Evolutionary conservation across 257 asterid genomes (phyloP), one percentile per base, ranked within the genome.

Genomic region (Euphrasia confusa): DNA sequence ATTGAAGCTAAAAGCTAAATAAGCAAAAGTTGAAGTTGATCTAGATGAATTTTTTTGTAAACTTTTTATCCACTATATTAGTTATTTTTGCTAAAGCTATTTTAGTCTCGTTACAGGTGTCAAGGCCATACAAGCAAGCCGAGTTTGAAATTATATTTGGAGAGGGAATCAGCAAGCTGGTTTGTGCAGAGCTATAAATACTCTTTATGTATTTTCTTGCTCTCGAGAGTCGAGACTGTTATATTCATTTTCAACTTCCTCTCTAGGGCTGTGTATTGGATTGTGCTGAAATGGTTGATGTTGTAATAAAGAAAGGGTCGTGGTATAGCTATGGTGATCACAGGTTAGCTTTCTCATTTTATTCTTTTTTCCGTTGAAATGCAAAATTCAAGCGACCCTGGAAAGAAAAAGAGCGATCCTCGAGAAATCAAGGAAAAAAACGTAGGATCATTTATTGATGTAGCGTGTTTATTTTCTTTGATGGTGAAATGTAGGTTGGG

Each of bases 91-190:
- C 21, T 70, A 26, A 67, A 71, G 66, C 77, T 68, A n/a, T 58
- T 45, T 45, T 14, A 48, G 21, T 11, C 48, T 54, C 27, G 15
- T 73, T 55, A 63, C 78, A 88, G 98, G 99, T 93, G 27, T 93
- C 97, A 17, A 87, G 99, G 82, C 99, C 99, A 9, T 93, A 89
- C 80, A 93, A 85, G 79, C 97, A 93, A 84, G 99, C 97, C 62
- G 99, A 93, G 70, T 87, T 93, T 77, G 99, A 93, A 78, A 90
- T 89, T 40, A 84, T 87, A 70, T 93, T 89, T 69, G 96, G 99
- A 64, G 99, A 93, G 80, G 99, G 97, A 71, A 90, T 89, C 70
- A 80, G 95, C 94, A 87, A 82, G 80, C 86, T 93, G 91, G 98
- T 90, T 30, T 11, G 89, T 78, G 21, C 66, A 32, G 21, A 32